Conservation (phyloP, 2,329 filamentous ascomycete species). For the Fusarium graminum region DNA sequence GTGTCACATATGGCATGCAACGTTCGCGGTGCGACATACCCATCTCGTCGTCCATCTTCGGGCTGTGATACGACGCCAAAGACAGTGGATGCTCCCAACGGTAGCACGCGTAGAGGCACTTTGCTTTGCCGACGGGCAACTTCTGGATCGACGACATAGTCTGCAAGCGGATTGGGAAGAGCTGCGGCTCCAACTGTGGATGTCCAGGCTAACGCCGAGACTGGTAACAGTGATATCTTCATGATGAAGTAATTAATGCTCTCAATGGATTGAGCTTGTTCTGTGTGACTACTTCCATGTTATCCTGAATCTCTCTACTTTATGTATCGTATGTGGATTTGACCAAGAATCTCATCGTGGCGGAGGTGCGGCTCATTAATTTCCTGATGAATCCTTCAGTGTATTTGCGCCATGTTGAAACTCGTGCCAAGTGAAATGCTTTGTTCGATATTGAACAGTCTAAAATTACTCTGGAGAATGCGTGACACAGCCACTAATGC, state of each 20-base stretch:
- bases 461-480: too few relatives aligned
- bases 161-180: slow-evolving; percentile 1
- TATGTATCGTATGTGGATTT: too few relatives aligned
- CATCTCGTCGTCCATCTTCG: slow-evolving; percentile 6
- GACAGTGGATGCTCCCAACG: slow-evolving; percentile 12
- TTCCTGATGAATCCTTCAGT: too few relatives aligned
- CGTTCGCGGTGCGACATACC: neutral
- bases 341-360: too few relatives aligned
- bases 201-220: slow-evolving; percentile 1
- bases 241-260: neutral
- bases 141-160: neutral
- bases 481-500: neutral
- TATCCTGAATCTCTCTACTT: too few relatives aligned
- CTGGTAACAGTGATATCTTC: neutral
- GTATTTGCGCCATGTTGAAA: too few relatives aligned
- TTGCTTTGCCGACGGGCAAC: neutral
- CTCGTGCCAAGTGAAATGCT: too few relatives aligned
- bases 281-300: too few relatives aligned
- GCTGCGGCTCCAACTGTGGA: neutral
- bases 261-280: too few relatives aligned
- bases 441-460: neutral
- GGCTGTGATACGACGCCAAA: slow-evolving; percentile 1
- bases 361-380: too few relatives aligned
- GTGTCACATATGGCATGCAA: too few relatives aligned
- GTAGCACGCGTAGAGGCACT: slow-evolving; percentile 7